A percentile compares a stretch with the other conserved stretches of the same genome.
Conservation (phyloP, 2,329 filamentous ascomycete species). For the Neofusicoccum ribis region DNA sequence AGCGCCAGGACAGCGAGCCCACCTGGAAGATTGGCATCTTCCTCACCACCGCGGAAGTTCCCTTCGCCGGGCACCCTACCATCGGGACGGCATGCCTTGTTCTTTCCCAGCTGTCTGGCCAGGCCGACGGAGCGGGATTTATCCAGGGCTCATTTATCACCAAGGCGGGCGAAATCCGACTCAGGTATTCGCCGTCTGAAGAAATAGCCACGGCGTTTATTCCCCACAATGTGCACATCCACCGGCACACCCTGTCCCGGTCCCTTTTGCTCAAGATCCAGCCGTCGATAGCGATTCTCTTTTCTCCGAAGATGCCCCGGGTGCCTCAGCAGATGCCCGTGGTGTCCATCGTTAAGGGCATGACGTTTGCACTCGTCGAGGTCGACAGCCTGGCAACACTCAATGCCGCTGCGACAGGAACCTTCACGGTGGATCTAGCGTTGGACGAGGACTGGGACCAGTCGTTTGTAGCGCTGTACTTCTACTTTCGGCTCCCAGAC, state of each 20-base stretch:
- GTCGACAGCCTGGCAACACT: slow-evolving; percentile 63
- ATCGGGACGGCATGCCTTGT: slow-evolving; percentile 57
- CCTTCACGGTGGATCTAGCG: slow-evolving; percentile 33
- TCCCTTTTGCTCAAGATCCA: slow-evolving; percentile 36
- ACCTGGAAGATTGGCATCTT: slow-evolving; percentile 57
- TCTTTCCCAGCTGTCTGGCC: slow-evolving; percentile 29
- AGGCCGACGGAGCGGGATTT: slow-evolving; percentile 20
- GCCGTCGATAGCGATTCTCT: slow-evolving; percentile 31
- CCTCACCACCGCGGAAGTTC: slow-evolving; percentile 51
- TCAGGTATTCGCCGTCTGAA: slow-evolving; percentile 42
- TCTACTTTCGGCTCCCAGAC: slow-evolving; percentile 53
- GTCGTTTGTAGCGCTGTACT: slow-evolving; percentile 59
- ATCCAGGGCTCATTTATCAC: slow-evolving; percentile 41
- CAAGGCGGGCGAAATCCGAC: slow-evolving; percentile 47
- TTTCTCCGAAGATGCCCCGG: slow-evolving; percentile 5
- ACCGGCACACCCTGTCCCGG: slow-evolving; percentile 39
- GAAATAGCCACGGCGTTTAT: slow-evolving; percentile 61
- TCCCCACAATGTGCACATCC: slow-evolving; percentile 67
- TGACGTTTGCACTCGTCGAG: slow-evolving; percentile 69
- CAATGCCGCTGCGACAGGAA: slow-evolving; percentile 41
- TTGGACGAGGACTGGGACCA: slow-evolving; percentile 53
- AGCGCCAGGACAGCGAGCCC: slow-evolving; percentile 26
- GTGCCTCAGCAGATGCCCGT: slow-evolving; percentile 31
- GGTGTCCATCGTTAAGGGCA: slow-evolving; percentile 65
- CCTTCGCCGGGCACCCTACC: slow-evolving; percentile 60